Evolutionary conservation across 495 filamentous ascomycete genomes (phyloP).

Genomic region (Aspergillus leporis): DNA sequence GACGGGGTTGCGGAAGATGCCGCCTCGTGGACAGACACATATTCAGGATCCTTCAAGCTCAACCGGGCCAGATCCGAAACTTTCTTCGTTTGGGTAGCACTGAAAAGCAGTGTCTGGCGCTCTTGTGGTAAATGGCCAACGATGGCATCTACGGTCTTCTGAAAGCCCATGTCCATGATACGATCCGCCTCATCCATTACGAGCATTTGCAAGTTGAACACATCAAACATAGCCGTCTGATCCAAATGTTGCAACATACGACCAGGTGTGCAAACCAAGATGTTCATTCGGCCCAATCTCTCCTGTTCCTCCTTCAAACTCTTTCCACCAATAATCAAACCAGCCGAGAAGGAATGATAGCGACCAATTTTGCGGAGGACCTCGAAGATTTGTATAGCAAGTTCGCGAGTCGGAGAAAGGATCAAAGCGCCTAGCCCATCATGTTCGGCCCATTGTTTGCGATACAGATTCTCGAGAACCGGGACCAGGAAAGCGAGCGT

Average conservation of each 20-base stretch:
- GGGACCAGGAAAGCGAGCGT: slow-evolving; percentile 92
- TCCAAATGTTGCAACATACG: slow-evolving; percentile 95
- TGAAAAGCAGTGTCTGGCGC: slow-evolving; percentile 92
- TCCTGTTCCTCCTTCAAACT: slow-evolving; percentile 85
- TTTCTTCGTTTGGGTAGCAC: slow-evolving; percentile 92
- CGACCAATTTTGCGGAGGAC: slow-evolving; percentile 88
- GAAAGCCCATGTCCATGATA: slow-evolving; percentile 98
- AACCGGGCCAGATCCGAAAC: slow-evolving; percentile 89
- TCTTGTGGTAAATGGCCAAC: slow-evolving; percentile 85
- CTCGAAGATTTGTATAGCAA: slow-evolving; percentile 97
- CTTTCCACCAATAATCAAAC: slow-evolving; percentile 94
- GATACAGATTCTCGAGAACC: slow-evolving; percentile 92
- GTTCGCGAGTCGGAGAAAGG: slow-evolving; percentile 89
- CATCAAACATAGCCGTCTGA: slow-evolving; percentile 87
- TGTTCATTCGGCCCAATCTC: slow-evolving; percentile 90
- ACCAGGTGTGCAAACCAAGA: slow-evolving; percentile 93
- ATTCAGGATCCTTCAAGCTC: slow-evolving; percentile 87
- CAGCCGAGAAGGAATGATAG: slow-evolving; percentile 88
- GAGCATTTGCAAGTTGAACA: slow-evolving; percentile 86
- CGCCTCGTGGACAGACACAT: slow-evolving; percentile 87
- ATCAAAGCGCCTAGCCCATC: slow-evolving; percentile 93
- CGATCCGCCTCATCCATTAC: slow-evolving; percentile 96
- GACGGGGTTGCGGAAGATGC: slow-evolving; percentile 79
- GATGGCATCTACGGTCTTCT: slow-evolving; percentile 87
- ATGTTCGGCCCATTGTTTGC: slow-evolving; percentile 81